Evolutionary conservation across 768 basidiomycete genomes (phyloP).

Genomic region (Boletus subparvulus): DNA sequence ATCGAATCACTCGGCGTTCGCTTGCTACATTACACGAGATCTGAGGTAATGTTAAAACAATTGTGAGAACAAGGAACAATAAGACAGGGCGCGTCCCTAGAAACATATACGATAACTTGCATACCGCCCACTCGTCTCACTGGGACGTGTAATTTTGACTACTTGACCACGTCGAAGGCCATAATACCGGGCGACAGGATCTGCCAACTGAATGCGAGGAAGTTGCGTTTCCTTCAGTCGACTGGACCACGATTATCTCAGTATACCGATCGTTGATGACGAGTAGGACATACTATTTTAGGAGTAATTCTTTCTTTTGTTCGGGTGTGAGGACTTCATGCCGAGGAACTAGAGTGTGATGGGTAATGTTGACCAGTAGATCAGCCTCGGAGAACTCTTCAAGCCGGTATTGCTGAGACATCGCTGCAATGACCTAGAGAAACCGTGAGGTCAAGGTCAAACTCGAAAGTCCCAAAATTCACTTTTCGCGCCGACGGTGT

Average conservation of each 20-base stretch:
- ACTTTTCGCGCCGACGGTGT: constrained; percentile 96
- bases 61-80: constrained; percentile 1
- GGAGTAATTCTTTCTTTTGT: constrained; percentile 82
- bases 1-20: constrained; percentile 5
- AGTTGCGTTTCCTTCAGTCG: constrained; percentile 97
- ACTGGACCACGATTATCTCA: constrained; percentile 42
- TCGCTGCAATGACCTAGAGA: constrained; percentile 83
- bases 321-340: constrained; percentile 86
- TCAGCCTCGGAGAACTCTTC: constrained; percentile 98
- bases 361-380: constrained; percentile 94
- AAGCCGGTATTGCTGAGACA: constrained; percentile 81
- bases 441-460: neutral
- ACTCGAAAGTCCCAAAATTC: constrained; percentile 13
- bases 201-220: constrained; percentile 92
- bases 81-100: constrained; percentile 33
- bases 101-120: constrained; percentile 92
- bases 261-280: constrained; percentile 2
- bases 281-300: constrained; percentile 78
- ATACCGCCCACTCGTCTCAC: constrained; percentile 94
- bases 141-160: constrained; percentile 96
- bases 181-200: constrained; percentile 99
- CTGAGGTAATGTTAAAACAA: constrained; percentile 6
- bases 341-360: constrained; percentile 90
- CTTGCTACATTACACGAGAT: constrained; percentile 15
- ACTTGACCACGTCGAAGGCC: constrained; percentile 94